phyloP scores from a whole-genome alignment of 2,329 filamentous ascomycete species.

The Knoxdaviesia capensis region DNA sequence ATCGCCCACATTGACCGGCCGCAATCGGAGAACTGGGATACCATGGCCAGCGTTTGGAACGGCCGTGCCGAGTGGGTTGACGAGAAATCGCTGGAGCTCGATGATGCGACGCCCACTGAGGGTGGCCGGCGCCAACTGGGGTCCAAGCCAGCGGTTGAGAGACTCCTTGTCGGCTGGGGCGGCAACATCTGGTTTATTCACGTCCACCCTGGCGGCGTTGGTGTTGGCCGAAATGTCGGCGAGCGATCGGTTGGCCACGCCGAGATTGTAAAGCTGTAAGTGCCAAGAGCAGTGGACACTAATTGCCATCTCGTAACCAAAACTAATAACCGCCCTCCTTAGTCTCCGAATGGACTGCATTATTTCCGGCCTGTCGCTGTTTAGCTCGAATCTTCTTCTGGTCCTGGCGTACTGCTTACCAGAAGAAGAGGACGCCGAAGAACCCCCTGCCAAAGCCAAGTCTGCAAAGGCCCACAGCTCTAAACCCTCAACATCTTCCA shows the following conservation, averaged over 20 bases:
- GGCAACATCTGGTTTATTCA: constrained; percentile 92
- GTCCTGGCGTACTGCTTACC: constrained; percentile 78
- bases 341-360: constrained; percentile 93
- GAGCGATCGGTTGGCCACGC: constrained; percentile 59
- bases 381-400: constrained; percentile 77
- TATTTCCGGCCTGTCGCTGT: constrained; percentile 90
- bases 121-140: too few relatives aligned
- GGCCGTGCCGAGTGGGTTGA: constrained; percentile 86
- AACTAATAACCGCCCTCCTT: constrained; percentile 11
- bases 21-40: constrained; percentile 73
- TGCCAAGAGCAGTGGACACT: constrained; percentile 7
- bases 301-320: neutral
- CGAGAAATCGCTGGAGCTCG: constrained; percentile 54
- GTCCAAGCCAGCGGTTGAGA: constrained; percentile 32
- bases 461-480: constrained; percentile 16
- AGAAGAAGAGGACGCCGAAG: constrained; percentile 44
- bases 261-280: constrained; percentile 83
- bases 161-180: constrained; percentile 85
- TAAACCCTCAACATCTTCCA: constrained; percentile 23
- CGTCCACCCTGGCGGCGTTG: constrained; percentile 56
- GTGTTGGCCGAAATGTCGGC: constrained; percentile 43
- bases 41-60: constrained; percentile 94
- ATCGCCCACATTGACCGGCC: constrained; percentile 85
- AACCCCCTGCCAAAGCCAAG: constrained; percentile 4
- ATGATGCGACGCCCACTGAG: constrained; percentile 29